Evolutionary conservation across 208 protist species (phyloP).

Genomic region (Borovskyia barvae): DNA sequence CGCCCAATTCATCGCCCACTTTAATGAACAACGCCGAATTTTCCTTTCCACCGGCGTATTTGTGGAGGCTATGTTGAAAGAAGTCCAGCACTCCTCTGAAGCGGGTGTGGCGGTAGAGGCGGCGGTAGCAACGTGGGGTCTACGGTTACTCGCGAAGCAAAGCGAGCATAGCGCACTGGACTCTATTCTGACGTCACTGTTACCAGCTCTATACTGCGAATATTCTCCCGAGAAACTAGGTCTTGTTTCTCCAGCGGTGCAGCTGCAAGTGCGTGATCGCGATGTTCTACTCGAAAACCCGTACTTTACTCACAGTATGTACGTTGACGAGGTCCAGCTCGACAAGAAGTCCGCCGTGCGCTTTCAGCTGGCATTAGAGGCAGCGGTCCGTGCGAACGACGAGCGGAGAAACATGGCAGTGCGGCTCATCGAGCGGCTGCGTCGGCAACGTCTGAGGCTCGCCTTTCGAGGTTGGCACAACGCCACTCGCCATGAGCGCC

Average conservation of each 20-base stretch:
- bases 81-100: conserved; percentile 33
- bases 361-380: conserved; percentile 36
- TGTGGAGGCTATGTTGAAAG: conserved; percentile 74
- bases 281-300: conserved; percentile 59
- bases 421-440: conserved; percentile 29
- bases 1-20: conserved; percentile 52
- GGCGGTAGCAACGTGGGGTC: conserved; percentile 66
- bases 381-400: conserved; percentile 42
- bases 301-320: conserved; percentile 84
- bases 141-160: conserved; percentile 53
- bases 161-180: conserved; percentile 24
- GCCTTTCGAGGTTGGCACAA: conserved; percentile 65
- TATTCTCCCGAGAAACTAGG: conserved; percentile 42
- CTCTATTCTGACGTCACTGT: conserved; percentile 43
- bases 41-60: conserved; percentile 76
- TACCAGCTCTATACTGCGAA: conserved; percentile 77
- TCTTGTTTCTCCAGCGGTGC: conserved; percentile 48
- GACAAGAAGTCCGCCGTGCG: conserved; percentile 28
- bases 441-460: conserved; percentile 8
- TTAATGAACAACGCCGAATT: conserved; percentile 39
- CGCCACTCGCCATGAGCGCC: conserved; percentile 28
- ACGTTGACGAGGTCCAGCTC: conserved; percentile 57
- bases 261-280: conserved; percentile 45
- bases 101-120: conserved; percentile 37
- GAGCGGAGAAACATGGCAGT: conserved; percentile 37